Evolutionary conservation across 2,329 filamentous ascomycete species (phyloP).

Genomic region (Teratosphaeria nubilosa): DNA sequence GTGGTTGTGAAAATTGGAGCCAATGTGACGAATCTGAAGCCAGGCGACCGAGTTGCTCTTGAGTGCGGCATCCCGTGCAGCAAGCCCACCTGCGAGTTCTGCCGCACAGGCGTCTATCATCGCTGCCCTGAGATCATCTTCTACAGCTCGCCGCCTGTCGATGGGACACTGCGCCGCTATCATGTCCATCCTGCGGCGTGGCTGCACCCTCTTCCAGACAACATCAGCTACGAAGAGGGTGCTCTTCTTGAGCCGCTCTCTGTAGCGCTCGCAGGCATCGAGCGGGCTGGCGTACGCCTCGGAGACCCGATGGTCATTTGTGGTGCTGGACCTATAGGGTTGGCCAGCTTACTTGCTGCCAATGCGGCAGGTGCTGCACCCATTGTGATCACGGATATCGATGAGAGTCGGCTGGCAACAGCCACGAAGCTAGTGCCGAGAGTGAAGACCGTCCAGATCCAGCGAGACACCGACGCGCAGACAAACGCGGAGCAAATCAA

Average conservation of each 20-base stretch:
- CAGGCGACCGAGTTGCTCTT: slow-evolving; percentile 24
- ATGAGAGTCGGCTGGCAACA: slow-evolving; percentile 30
- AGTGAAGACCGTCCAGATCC: slow-evolving; percentile 27
- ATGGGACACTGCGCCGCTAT: slow-evolving; percentile 23
- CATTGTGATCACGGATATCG: slow-evolving; percentile 36
- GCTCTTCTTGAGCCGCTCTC: slow-evolving; percentile 40
- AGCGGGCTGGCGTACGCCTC: slow-evolving; percentile 29
- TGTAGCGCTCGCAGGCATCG: slow-evolving; percentile 37
- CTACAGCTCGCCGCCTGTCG: slow-evolving; percentile 21
- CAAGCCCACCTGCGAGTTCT: slow-evolving; percentile 18
- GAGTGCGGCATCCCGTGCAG: slow-evolving; percentile 24
- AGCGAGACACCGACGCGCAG: slow-evolving; percentile 28
- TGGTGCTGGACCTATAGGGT: slow-evolving; percentile 29
- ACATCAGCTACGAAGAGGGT: slow-evolving; percentile 32
- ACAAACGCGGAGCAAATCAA: slow-evolving; percentile 26
- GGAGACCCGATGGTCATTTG: slow-evolving; percentile 31
- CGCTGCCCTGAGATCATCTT: slow-evolving; percentile 22
- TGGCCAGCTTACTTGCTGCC: slow-evolving; percentile 32
- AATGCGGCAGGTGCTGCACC: slow-evolving; percentile 34
- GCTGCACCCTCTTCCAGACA: slow-evolving; percentile 28
- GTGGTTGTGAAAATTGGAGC: slow-evolving; percentile 15
- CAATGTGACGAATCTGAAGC: slow-evolving; percentile 13
- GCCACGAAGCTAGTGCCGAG: slow-evolving; percentile 28
- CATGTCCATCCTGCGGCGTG: slow-evolving; percentile 20
- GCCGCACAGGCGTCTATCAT: slow-evolving; percentile 23